These are phyloP conservation scores for Suillus placidus DNA, from an alignment of 768 basidiomycete species.

Conservation along the genomic window DNA sequence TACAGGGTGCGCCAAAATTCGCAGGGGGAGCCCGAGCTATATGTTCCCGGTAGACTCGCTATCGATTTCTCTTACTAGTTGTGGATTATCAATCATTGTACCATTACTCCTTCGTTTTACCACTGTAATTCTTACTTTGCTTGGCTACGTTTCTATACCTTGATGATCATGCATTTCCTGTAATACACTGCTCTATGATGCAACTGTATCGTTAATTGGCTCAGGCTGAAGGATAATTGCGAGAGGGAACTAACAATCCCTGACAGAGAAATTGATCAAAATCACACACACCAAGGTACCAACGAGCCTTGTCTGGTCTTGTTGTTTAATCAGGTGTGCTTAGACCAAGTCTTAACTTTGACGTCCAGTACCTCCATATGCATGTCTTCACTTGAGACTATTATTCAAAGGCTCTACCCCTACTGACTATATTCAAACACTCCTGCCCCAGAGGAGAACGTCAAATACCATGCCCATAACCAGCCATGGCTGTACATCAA, in stretches of 20 bases:
- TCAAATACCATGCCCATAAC: not conserved
- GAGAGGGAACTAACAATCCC: too few relatives aligned
- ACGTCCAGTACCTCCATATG: too few relatives aligned
- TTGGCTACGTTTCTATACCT: not conserved
- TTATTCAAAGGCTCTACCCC: too few relatives aligned
- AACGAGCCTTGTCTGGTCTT: not conserved
- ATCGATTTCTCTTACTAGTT: not conserved
- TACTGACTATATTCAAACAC: too few relatives aligned
- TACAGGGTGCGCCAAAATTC: too few relatives aligned
- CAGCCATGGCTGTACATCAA: not conserved
- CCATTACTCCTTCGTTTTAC: not conserved
- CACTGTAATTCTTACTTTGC: not conserved
- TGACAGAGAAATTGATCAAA: too few relatives aligned
- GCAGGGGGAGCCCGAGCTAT: too few relatives aligned
- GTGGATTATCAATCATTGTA: not conserved
- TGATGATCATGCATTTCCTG: not conserved
- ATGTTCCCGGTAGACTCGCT: too few relatives aligned
- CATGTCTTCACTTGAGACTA: too few relatives aligned
- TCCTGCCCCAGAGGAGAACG: too few relatives aligned
- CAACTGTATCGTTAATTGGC: too few relatives aligned
- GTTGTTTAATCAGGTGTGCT: not conserved
- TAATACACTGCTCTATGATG: not conserved
- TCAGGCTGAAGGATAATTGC: too few relatives aligned
- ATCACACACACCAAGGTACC: not conserved
- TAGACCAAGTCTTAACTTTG: not conserved